A percentile compares a stretch with the other conserved stretches of the same genome.
Conservation (phyloP, 2,329 filamentous ascomycete genomes). For the Paramyrothecium roridum region DNA sequence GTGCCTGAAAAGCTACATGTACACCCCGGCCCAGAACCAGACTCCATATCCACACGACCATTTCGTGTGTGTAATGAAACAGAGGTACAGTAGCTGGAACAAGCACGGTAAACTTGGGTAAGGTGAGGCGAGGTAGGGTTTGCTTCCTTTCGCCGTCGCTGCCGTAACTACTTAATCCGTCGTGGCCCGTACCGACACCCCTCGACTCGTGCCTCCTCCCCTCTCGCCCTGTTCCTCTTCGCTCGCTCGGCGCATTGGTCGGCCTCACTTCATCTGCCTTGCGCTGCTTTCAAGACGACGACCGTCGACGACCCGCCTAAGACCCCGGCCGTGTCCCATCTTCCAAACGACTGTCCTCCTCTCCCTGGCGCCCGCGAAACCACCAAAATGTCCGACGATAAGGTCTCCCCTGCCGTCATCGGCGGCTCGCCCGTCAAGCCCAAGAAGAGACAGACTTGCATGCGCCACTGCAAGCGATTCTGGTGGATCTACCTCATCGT, state of each 20-base stretch:
- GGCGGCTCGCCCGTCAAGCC: conserved; percentile 17
- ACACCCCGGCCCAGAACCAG: neutral
- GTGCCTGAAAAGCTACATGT: neutral
- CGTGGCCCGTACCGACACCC: no score
- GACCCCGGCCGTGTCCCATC: no score
- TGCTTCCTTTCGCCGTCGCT: no score
- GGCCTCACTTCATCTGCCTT: no score
- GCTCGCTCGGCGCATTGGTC: no score
- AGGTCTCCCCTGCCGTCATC: conserved; percentile 33
- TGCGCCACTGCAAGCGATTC: conserved; percentile 49
- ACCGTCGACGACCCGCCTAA: no score
- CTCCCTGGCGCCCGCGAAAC: neutral
- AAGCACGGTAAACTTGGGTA: neutral
- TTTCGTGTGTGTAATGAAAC: neutral
- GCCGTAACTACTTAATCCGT: no score
- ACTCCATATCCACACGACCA: neutral
- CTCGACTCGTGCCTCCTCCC: no score
- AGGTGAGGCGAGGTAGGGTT: no score
- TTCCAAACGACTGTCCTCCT: neutral
- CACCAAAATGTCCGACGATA: conserved; percentile 31
- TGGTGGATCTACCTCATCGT: conserved; percentile 61
- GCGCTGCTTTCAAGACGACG: no score
- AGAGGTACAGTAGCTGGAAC: neutral
- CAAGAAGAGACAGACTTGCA: conserved; percentile 34
- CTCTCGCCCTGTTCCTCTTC: no score